phyloP scores from a whole-genome alignment of 2,329 filamentous ascomycete species.

The Zymoseptoria brevis region DNA sequence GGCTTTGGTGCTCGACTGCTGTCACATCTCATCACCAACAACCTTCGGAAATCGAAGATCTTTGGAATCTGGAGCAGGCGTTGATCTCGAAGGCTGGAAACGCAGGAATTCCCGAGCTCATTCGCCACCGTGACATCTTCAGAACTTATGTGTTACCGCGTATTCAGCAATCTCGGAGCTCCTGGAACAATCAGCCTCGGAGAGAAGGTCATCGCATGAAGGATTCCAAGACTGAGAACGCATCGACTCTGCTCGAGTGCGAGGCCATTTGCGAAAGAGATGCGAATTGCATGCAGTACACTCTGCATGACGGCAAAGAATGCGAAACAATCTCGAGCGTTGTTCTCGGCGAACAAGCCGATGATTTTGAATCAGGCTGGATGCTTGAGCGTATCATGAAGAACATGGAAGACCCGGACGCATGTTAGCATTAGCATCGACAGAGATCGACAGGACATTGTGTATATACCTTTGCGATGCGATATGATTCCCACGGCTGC shows the following conservation, averaged over 20 bases:
- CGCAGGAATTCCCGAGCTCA: conserved; percentile 3
- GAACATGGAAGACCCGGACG: not conserved
- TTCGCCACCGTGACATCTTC: conserved; percentile 21
- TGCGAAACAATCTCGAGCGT: conserved; percentile 11
- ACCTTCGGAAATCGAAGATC: conserved; percentile 13
- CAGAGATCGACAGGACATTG: not conserved
- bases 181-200: conserved; percentile 23
- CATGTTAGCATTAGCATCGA: not conserved
- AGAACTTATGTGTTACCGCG: conserved; percentile 17
- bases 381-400: conserved; percentile 13
- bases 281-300: conserved; percentile 18
- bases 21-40: conserved; percentile 21
- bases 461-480: no score
- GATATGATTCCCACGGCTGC: no score
- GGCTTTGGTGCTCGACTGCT: conserved; percentile 22
- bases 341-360: conserved; percentile 13
- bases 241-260: conserved; percentile 15
- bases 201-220: conserved; percentile 5
- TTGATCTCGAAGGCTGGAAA: conserved; percentile 10
- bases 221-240: not conserved
- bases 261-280: conserved; percentile 11
- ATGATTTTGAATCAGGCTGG: conserved; percentile 19
- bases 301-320: conserved; percentile 7
- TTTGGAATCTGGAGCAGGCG: conserved; percentile 23
- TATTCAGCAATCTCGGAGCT: conserved; percentile 7